Evolutionary conservation across 805 yeast species (phyloP), one percentile per base, ranked within the genome.

Genomic region (Lipomyces yamanashiensis): DNA sequence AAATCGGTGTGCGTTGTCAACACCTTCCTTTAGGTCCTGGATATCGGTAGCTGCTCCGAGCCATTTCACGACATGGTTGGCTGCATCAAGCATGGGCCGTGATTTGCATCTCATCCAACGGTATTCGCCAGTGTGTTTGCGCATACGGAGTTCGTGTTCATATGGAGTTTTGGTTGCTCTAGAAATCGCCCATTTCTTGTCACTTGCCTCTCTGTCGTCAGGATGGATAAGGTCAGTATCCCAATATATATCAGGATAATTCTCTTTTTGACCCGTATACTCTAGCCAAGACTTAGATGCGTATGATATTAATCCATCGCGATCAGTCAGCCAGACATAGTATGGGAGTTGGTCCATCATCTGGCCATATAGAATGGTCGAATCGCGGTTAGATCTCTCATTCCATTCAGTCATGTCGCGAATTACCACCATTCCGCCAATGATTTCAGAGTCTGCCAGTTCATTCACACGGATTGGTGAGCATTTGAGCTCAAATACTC

Each of bases 361-460:
- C 41, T 48, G 53, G 33, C 54, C 45, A 36, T 52, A 48, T 7
- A 37, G 19, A 19, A 43, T 19, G 1, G 54, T 52, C 9, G 51
- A 36, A 9, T 51, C 41, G 12, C 57, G 56, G 41, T 23, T 50
- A 2, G 47, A 41, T 17, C 41, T 57, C 7, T 58, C 53, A 17
- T 58, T 52, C 62, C 57, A 58, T 13, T 47, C 62, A 9, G 62
- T 58, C 9, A 51, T 17, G 33, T 51, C 62, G 9, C 57, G 57
- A 8, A 58, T 21, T 9, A 43, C n/a, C 13, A 28, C 62, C 44
- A 51, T 51, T 3, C 57, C 47, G 12, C 57, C 62, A n/a, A 58
- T 39, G 7, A 43, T 15, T 34, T 58, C 62, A 40, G 62, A 50
- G 36, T 33, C 36, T 6, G 45, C 23, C 13, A 19, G 15, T 10